Evolutionary conservation across 108 stramenopile species (phyloP).

Genomic region (Cyclotella cryptica): DNA sequence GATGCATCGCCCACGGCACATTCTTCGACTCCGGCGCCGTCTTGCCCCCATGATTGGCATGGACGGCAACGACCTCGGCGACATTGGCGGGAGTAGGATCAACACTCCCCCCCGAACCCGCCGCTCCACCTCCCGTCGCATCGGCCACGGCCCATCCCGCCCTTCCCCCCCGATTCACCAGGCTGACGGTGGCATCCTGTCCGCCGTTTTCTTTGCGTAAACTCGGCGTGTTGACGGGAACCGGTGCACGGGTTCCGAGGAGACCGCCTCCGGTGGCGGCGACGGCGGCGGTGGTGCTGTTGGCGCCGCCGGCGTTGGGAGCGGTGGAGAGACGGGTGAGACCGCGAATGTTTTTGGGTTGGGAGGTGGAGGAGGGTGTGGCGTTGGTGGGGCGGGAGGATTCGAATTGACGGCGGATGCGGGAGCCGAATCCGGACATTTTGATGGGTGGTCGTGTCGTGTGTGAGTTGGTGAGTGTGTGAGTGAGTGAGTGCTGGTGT

Average conservation of each 20-base stretch:
- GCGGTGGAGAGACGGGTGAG: slow-evolving; percentile 28
- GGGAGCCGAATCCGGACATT: slow-evolving; percentile 27
- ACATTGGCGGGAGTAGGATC: not conserved
- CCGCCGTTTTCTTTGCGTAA: slow-evolving; percentile 24
- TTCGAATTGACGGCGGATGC: slow-evolving; percentile 33
- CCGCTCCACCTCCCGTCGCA: not conserved
- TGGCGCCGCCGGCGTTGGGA: not conserved
- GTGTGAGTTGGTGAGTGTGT: not conserved
- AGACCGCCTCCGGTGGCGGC: not conserved
- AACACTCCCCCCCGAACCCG: not conserved
- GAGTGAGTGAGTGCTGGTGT: not conserved
- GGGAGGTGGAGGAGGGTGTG: slow-evolving; percentile 9
- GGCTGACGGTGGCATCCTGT: slow-evolving; percentile 4
- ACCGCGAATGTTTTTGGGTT: slow-evolving; percentile 35
- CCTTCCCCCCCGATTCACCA: slow-evolving; percentile 9
- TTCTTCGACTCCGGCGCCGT: not conserved
- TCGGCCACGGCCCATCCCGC: not conserved
- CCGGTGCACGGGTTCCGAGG: not conserved
- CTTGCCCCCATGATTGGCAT: not conserved
- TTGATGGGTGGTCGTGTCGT: not conserved
- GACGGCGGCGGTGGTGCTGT: not conserved
- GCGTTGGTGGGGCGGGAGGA: slow-evolving; percentile 8
- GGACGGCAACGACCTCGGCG: not conserved
- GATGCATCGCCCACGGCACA: slow-evolving; percentile 29
- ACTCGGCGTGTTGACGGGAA: slow-evolving; percentile 13